Conservation (phyloP, 371 early-diverging fungal species). For the Rhizopus microsporus region DNA sequence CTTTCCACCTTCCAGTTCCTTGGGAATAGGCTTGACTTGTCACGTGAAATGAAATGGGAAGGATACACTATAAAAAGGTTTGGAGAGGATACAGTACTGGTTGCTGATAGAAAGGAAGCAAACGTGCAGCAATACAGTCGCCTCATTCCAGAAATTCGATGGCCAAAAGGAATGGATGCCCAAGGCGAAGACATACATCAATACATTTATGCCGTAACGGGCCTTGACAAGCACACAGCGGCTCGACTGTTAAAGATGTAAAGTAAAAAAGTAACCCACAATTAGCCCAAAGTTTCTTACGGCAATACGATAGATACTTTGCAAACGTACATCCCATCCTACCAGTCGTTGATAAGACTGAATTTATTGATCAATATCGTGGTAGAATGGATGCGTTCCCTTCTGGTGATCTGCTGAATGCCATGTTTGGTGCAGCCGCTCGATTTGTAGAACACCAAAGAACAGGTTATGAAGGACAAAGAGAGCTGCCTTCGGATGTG, state of each 20-base stretch:
- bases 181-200: constrained; percentile 20
- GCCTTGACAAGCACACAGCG: constrained; percentile 34
- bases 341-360: constrained; percentile 41
- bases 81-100: constrained; percentile 33
- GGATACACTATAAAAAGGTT: constrained; percentile 34
- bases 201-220: constrained; percentile 36
- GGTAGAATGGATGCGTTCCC: constrained; percentile 32
- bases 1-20: constrained; percentile 36
- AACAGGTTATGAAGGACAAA: constrained; percentile 15
- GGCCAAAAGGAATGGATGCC: constrained; percentile 17
- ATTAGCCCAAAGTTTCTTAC: neutral
- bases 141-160: constrained; percentile 9
- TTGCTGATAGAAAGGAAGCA: constrained; percentile 14
- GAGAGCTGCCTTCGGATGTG: constrained; percentile 24
- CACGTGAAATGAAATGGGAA: constrained; percentile 17
- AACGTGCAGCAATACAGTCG: constrained; percentile 7
- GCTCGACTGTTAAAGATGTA: constrained; percentile 43
- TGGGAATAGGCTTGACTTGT: constrained; percentile 27
- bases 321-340: constrained; percentile 44
- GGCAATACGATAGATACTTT: constrained; percentile 27
- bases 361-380: constrained; percentile 43
- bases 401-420: constrained; percentile 35
- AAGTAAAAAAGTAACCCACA: neutral
- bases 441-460: constrained; percentile 41
- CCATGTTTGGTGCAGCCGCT: constrained; percentile 53